A percentile compares a stretch with the other conserved stretches of the same genome.
Evolutionary conservation across 345 rosid genomes (phyloP).

Genomic region (Mallotus nudiflorus): DNA sequence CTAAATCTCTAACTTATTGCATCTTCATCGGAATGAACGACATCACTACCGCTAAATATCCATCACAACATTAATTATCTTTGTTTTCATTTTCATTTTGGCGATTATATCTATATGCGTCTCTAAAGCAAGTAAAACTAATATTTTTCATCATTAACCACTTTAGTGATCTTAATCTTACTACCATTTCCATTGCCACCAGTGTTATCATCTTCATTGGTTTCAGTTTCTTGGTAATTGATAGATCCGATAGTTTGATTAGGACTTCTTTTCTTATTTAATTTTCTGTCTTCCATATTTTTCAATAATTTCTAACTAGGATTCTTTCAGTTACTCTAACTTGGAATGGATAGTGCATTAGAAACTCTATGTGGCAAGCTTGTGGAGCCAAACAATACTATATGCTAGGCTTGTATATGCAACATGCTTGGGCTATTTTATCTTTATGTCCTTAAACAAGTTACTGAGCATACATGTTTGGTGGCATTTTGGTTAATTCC

Average conservation of each 20-base stretch:
- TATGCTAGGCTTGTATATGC: conserved; percentile 53
- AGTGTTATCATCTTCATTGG: conserved; percentile 45
- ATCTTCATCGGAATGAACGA: no score
- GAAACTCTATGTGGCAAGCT: conserved; percentile 60
- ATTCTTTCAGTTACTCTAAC: conserved; percentile 18
- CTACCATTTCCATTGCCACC: conserved; percentile 58
- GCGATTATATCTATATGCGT: no score
- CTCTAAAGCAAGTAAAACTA: no score
- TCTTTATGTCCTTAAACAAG: conserved; percentile 37
- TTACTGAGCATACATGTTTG: conserved; percentile 51
- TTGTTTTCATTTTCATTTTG: no score
- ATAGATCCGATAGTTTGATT: background rate
- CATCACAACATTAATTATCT: no score
- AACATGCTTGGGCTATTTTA: conserved; percentile 53
- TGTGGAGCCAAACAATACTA: conserved; percentile 48
- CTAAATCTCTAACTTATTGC: no score
- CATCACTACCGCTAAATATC: no score
- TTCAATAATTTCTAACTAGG: no score
- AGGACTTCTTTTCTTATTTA: background rate
- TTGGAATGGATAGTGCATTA: conserved; percentile 64
- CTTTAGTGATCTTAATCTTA: conserved; percentile 48
- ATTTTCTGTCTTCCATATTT: no score
- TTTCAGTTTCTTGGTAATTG: conserved; percentile 48
- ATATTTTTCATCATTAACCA: no score
- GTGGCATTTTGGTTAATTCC: conserved; percentile 59